phyloP scores from a whole-genome alignment of 768 basidiomycete species.

The Termitomyces sp. region DNA sequence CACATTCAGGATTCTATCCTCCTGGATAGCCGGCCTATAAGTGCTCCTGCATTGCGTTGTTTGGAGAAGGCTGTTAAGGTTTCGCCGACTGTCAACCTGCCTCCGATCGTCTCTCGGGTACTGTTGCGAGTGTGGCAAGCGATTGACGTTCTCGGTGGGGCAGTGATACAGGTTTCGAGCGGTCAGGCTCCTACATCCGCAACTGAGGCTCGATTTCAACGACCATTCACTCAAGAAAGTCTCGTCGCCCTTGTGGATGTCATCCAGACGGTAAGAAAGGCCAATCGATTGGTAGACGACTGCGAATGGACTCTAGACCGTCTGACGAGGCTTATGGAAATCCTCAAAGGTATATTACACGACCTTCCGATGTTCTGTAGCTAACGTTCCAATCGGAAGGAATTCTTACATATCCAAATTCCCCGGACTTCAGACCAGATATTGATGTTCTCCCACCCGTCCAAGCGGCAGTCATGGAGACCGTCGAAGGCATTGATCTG shows the following conservation, averaged over 20 bases:
- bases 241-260: conserved; percentile 78
- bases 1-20: conserved; percentile 72
- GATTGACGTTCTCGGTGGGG: conserved; percentile 62
- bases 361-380: neutral
- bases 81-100: conserved; percentile 39
- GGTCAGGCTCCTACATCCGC: conserved; percentile 11
- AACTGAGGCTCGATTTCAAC: conserved; percentile 20
- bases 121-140: conserved; percentile 69
- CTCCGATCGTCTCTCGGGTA: conserved; percentile 37
- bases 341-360: conserved; percentile 60
- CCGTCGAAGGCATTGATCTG: conserved; percentile 65
- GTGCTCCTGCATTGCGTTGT: conserved; percentile 81
- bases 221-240: conserved; percentile 80
- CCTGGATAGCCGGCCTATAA: conserved; percentile 63
- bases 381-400: conserved; percentile 34
- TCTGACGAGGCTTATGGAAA: conserved; percentile 64
- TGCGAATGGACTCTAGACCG: conserved; percentile 66
- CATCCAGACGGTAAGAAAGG: conserved; percentile 53
- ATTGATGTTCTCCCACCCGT: conserved; percentile 77
- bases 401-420: conserved; percentile 74
- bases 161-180: conserved; percentile 33
- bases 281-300: conserved; percentile 43
- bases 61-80: conserved; percentile 77
- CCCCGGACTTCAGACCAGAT: conserved; percentile 87
- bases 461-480: conserved; percentile 72